phyloP scores from a whole-genome alignment of 73 alveolate species.

The Paramecium pentaurelia region DNA sequence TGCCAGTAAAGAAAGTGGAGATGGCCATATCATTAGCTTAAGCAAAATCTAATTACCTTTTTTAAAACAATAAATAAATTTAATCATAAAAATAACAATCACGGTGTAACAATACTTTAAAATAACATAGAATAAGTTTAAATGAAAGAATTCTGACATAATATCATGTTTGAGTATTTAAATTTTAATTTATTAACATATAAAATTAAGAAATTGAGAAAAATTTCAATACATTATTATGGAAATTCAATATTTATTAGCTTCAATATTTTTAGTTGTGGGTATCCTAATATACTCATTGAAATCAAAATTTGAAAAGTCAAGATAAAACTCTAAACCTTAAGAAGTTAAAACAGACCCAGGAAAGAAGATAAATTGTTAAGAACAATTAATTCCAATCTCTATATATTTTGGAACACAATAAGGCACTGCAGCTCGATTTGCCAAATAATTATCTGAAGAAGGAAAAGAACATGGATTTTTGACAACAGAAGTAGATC shows the following conservation, averaged over 20 bases:
- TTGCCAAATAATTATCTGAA: constrained; percentile 46
- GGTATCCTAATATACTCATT: not conserved
- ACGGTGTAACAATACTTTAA: no score
- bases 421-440: constrained; percentile 57
- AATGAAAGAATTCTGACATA: not conserved
- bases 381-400: constrained; percentile 10
- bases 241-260: not conserved
- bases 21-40: no score
- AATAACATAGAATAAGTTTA: no score
- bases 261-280: not conserved
- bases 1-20: no score
- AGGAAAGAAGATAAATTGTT: not conserved
- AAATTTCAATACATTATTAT: not conserved
- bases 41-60: no score
- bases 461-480: constrained; percentile 54
- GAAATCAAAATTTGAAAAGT: not conserved
- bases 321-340: not conserved
- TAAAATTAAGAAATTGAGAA: not conserved
- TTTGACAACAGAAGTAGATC: constrained; percentile 21
- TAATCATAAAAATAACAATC: no score
- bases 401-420: constrained; percentile 45
- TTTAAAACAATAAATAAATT: no score
- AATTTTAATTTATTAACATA: not conserved
- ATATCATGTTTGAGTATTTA: not conserved
- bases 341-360: not conserved